Evolutionary conservation across 352 stramenopile species (phyloP).

Genomic region (Phytophthora hibernalis): DNA sequence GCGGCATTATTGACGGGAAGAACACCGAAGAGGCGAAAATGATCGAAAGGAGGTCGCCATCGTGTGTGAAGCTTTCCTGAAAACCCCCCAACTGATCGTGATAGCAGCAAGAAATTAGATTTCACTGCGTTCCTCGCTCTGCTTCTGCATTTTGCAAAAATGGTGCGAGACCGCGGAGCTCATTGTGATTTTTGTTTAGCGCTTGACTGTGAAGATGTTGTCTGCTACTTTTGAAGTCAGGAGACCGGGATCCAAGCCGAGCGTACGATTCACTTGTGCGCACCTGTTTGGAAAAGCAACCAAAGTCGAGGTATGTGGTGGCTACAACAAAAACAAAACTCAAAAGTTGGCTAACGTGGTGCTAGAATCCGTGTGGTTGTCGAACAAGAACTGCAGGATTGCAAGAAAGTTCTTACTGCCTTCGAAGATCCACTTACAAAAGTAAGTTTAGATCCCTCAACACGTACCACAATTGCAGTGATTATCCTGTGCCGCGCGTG

Average conservation of each 20-base stretch:
- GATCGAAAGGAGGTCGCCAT: constrained; percentile 80
- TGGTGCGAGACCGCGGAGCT: constrained; percentile 42
- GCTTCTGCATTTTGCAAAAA: constrained; percentile 72
- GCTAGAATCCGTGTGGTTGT: constrained; percentile 52
- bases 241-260: constrained; percentile 54
- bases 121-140: constrained; percentile 77
- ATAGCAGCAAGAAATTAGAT: constrained; percentile 71
- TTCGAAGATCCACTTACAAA: constrained; percentile 76
- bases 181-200: neutral
- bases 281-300: constrained; percentile 74
- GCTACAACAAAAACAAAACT: neutral
- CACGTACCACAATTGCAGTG: neutral
- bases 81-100: constrained; percentile 59
- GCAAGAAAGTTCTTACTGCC: constrained; percentile 56
- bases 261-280: constrained; percentile 71
- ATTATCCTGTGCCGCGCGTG: neutral
- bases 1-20: constrained; percentile 65
- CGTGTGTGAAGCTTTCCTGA: constrained; percentile 77
- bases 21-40: constrained; percentile 65
- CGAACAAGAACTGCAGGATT: constrained; percentile 66
- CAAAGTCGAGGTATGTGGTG: constrained; percentile 52
- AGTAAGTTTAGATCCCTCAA: constrained; percentile 24
- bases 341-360: neutral
- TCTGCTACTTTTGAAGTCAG: constrained; percentile 42
- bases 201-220: neutral